Evolutionary conservation across 306 rosid genomes (phyloP), one percentile per base, ranked within the genome.

Genomic region (Cucumis cinereus): DNA sequence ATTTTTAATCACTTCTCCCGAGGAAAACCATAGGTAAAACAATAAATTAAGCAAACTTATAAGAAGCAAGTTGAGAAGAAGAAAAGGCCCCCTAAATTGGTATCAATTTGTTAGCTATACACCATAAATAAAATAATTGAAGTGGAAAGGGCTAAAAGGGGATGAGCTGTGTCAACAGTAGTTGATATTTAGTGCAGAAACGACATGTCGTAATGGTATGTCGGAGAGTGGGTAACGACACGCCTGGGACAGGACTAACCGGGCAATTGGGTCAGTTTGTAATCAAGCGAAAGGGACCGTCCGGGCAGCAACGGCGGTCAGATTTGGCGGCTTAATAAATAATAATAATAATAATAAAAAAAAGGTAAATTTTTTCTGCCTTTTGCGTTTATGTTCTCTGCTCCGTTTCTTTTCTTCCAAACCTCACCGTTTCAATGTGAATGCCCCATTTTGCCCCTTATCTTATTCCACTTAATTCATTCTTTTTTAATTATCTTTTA

Each of bases 141-240:
- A 33, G 23, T 30, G 24, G 16, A 16, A 15, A 15, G 2, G 10
- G 15, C n/a, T n/a, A 9, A 0, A 7, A 0, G 20, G 6, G 10
- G 1, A 28, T 60, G 67, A 28, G 67, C 41, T 60, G 67, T 8
- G 12, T 62, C 7, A 62, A 62, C 70, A 62, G 70, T 62, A 17
- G 5, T 22, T 16, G 71, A 64, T 64, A 68, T 22, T 68, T 43
- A 43, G 20, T 41, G 10, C 36, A 0, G 24, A 19, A 68, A 23
- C 74, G 74, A 68, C 74, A 68, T 68, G 74, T 68, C 55, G 74
- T 43, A 68, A 66, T 68, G 74, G 6, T 26, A 43, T 68, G 74
- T 68, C 74, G 55, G 74, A 45, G 7, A 7, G 13, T 14, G 55
- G 50, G 17, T n/a, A 5, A 68, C 74, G 74, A 43, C 55, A 23